These are phyloP conservation scores for Phytophthora vignae DNA, from an alignment of 352 stramenopile species.

Conservation along the genomic window DNA sequence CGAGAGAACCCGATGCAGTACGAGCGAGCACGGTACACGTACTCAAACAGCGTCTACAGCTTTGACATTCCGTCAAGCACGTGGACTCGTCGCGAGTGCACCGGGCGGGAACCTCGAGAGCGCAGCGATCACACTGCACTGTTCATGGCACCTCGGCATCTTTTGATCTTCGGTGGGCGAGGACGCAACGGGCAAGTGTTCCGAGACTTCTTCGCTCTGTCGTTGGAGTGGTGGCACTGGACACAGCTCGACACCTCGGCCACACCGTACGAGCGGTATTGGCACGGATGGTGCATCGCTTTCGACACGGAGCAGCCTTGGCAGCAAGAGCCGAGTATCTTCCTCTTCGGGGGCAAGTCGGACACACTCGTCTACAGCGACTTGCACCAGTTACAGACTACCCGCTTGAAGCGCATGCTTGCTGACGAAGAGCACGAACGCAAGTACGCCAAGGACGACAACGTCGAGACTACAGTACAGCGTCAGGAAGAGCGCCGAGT, in stretches of 20 bases:
- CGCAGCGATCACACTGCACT: conserved; percentile 67
- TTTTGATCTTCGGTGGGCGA: conserved; percentile 66
- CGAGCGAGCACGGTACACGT: conserved; percentile 67
- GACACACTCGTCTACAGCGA: conserved; percentile 60
- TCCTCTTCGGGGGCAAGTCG: conserved; percentile 73
- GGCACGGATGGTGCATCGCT: conserved; percentile 47
- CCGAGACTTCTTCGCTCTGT: conserved; percentile 58
- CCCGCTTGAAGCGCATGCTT: conserved; percentile 22
- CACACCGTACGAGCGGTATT: conserved; percentile 49
- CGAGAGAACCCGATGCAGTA: conserved; percentile 51
- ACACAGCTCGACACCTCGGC: conserved; percentile 40
- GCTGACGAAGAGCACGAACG: conserved; percentile 18
- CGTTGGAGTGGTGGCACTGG: conserved; percentile 62
- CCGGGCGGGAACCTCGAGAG: conserved; percentile 43
- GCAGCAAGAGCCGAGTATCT: conserved; percentile 46
- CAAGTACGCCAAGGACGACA: neutral
- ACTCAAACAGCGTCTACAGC: conserved; percentile 67
- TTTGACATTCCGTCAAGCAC: conserved; percentile 46
- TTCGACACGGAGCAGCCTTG: conserved; percentile 36
- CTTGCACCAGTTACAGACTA: conserved; percentile 49
- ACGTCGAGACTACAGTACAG: neutral
- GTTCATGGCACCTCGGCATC: conserved; percentile 53
- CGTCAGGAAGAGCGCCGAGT: conserved; percentile 8
- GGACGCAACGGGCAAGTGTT: conserved; percentile 63
- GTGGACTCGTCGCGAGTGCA: conserved; percentile 57